Evolutionary conservation across 75 land plant genomes (phyloP), one percentile per base, ranked within the genome.

Genomic region (Pseudotsuga menziesii): DNA sequence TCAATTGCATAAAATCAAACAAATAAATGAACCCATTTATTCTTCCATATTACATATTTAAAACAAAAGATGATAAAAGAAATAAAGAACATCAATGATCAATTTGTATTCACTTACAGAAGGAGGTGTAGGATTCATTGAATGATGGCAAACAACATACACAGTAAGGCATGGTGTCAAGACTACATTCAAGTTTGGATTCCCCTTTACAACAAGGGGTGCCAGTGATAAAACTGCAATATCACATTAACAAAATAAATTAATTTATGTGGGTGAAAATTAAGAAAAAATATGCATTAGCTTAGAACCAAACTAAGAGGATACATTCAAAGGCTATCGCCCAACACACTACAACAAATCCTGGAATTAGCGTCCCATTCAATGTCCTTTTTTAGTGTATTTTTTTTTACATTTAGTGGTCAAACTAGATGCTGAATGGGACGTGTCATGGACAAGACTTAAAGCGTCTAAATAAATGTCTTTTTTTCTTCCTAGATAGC

Each of bases 51-150:
- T 5, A 54, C 56, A 25, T 22, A 7, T 26, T 74, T 15, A 25
- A 60, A 58, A 12, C n/a, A n/a, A n/a, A n/a, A n/a, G n/a, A n/a
- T 4, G 41, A 35, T 16, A 29, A 11, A 4, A 27, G 58, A 22
- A 61, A 55, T 4, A 72, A 25, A 26, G 27, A 23, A 14, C 26
- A 17, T 74, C 59, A 13, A 74, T 55, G 57, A 74, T 26, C 25
- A 12, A 36, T 19, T 6, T 52, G 59, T 72, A 17, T 57, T 6
- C 69, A 85, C 98, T 91, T 81, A 97, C 99, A 0, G 92, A 60
- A 27, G 98, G 99, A 26, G 99, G 98, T 74, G 95, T 88, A 71
- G 92, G 89, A 85, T 97, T 97, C 59, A 97, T 95, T 71, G 99
- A 97, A 3, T 98, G 88, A 58, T 89, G 85, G 81, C 98, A 92